A percentile compares a stretch with the other conserved stretches of the same genome.
phyloP scores from a whole-genome alignment of 2,329 filamentous ascomycete genomes.

The Sporothrix phasma region DNA sequence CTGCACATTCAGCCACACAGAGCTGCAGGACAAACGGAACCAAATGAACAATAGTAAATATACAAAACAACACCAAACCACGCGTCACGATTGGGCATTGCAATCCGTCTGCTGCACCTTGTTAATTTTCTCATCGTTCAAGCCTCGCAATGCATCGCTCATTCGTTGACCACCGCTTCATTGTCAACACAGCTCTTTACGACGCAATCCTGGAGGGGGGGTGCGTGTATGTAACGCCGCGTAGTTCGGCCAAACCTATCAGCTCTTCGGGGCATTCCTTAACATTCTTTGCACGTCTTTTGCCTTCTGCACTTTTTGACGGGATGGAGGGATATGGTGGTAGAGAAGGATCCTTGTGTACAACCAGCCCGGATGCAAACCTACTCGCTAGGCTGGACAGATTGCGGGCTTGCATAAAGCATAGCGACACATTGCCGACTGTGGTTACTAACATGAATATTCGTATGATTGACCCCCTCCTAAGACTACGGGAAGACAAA shows the following conservation, averaged over 20 bases:
- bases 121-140: background rate
- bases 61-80: background rate
- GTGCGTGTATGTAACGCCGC: background rate
- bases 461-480: background rate
- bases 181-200: background rate
- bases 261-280: background rate
- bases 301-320: background rate
- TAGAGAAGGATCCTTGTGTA: slow-evolving; percentile 2
- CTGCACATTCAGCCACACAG: background rate
- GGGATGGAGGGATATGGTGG: background rate
- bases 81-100: background rate
- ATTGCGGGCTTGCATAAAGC: background rate
- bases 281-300: background rate
- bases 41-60: too few species aligned
- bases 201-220: background rate
- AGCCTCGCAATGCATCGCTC: background rate
- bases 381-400: background rate
- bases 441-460: too few species aligned
- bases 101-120: background rate
- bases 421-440: background rate
- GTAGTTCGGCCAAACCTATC: background rate
- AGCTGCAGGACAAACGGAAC: slow-evolving; percentile 2
- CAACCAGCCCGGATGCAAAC: background rate
- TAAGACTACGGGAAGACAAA: background rate
- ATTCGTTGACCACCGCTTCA: background rate